Conservation (phyloP, 352 stramenopile species). For the Pythium insidiosum region DNA sequence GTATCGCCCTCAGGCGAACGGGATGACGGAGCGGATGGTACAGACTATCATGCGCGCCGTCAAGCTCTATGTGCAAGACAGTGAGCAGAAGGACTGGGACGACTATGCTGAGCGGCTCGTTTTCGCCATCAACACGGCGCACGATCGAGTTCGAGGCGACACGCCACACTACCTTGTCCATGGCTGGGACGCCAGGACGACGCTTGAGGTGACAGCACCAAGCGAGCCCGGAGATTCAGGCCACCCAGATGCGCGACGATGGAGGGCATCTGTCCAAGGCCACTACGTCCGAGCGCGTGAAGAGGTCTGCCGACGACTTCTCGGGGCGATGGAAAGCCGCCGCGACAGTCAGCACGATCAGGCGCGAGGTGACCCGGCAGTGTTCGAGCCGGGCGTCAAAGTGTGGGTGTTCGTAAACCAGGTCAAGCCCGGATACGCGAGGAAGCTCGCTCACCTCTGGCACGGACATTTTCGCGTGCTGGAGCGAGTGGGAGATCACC, state of each 20-base stretch:
- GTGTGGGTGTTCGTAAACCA: slow-evolving; percentile 20
- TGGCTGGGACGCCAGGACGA: too few species aligned
- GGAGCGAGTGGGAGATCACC: slow-evolving; percentile 1
- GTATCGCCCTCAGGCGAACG: slow-evolving; percentile 11
- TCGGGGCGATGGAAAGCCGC: background rate
- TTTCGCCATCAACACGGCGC: too few species aligned
- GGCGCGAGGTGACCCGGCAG: background rate
- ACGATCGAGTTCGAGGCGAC: too few species aligned
- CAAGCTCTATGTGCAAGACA: too few species aligned
- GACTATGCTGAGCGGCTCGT: too few species aligned
- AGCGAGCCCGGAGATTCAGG: background rate
- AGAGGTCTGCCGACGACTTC: background rate
- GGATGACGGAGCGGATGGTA: slow-evolving; percentile 4
- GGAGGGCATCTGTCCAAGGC: too few species aligned
- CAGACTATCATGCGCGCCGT: too few species aligned
- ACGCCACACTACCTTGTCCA: too few species aligned
- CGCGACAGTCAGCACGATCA: background rate
- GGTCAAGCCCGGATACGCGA: too few species aligned
- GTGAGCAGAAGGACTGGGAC: slow-evolving; percentile 13
- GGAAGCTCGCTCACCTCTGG: slow-evolving; percentile 17
- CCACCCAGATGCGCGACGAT: background rate
- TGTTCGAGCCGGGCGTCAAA: slow-evolving; percentile 1
- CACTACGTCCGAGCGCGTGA: slow-evolving; percentile 4
- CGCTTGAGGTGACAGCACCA: background rate
- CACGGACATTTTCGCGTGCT: slow-evolving; percentile 15